Conservation (phyloP, 768 basidiomycete species). For the Calocybe indica region DNA sequence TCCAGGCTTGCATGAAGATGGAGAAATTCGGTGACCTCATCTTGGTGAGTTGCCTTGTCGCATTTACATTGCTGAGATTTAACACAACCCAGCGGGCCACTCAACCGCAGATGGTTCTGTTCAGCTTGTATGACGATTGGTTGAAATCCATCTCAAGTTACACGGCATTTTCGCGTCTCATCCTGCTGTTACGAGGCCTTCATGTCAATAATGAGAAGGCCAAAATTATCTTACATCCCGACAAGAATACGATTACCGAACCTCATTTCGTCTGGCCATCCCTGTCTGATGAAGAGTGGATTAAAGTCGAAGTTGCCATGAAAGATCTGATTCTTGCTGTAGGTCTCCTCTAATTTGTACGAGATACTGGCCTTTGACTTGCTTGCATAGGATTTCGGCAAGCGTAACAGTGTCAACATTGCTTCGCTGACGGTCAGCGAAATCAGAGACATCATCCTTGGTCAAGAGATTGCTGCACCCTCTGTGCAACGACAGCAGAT, state of each 20-base stretch:
- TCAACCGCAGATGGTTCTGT: slow-evolving; percentile 98
- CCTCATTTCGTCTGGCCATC: slow-evolving; percentile 98
- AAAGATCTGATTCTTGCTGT: slow-evolving; percentile 93
- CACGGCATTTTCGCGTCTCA: slow-evolving; percentile 97
- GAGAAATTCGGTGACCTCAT: slow-evolving; percentile 99
- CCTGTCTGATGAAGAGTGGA: slow-evolving; percentile 92
- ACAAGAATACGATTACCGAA: slow-evolving; percentile 95
- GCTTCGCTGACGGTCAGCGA: slow-evolving; percentile 95
- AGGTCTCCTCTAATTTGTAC: slow-evolving; percentile 15
- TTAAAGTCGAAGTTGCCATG: slow-evolving; percentile 97
- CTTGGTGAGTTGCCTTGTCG: slow-evolving; percentile 38
- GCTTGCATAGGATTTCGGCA: slow-evolving; percentile 80
- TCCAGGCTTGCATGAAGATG: slow-evolving; percentile 99
- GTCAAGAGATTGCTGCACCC: slow-evolving; percentile 96
- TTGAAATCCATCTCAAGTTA: slow-evolving; percentile 98
- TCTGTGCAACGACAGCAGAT: slow-evolving; percentile 97
- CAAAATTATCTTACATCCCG: slow-evolving; percentile 95
- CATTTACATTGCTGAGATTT: not conserved
- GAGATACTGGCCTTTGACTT: not conserved
- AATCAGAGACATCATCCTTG: slow-evolving; percentile 96
- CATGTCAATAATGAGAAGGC: slow-evolving; percentile 99
- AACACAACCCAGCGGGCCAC: slow-evolving; percentile 65
- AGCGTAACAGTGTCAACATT: slow-evolving; percentile 98
- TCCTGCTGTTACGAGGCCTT: slow-evolving; percentile 92
- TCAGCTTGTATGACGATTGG: slow-evolving; percentile 99